Percentiles rank a stretch among this genome's conserved stretches.
phyloP scores from a whole-genome alignment of 495 filamentous ascomycete species.

The Aspergillus saccharolyticus region DNA sequence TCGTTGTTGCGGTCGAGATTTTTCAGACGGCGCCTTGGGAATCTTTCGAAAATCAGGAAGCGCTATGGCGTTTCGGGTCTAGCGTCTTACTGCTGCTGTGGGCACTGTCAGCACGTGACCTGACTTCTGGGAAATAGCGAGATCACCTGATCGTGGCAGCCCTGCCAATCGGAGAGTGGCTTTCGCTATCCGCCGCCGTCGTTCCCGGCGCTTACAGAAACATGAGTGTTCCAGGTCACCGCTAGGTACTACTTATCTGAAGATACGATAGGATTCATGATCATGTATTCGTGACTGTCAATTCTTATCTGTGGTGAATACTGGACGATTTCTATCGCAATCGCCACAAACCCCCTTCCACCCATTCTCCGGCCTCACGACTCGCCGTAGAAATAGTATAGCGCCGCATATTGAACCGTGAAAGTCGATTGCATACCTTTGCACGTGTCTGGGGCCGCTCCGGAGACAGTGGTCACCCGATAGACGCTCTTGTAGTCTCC shows the following conservation, averaged over 20 bases:
- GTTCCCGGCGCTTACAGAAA: constrained; percentile 1
- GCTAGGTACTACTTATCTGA: too few relatives aligned
- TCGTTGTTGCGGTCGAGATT: constrained; percentile 44
- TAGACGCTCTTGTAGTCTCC: constrained; percentile 69
- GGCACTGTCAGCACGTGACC: constrained; percentile 24
- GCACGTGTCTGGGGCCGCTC: constrained; percentile 71
- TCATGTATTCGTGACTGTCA: background rate
- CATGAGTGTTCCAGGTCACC: too few relatives aligned
- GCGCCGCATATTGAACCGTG: constrained; percentile 72
- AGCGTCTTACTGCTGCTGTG: constrained; percentile 19
- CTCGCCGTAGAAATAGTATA: constrained; percentile 59
- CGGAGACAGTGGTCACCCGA: constrained; percentile 81
- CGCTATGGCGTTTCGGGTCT: constrained; percentile 30
- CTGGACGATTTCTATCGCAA: constrained; percentile 6
- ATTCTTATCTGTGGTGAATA: background rate
- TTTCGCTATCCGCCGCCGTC: background rate
- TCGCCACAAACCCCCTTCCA: constrained; percentile 5
- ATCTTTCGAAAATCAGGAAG: constrained; percentile 44
- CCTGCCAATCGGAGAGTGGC: constrained; percentile 23
- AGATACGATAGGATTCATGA: background rate
- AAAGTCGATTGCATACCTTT: constrained; percentile 57
- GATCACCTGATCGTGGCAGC: constrained; percentile 32
- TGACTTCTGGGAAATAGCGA: constrained; percentile 21
- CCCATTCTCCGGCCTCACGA: constrained; percentile 12
- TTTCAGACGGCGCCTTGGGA: constrained; percentile 37